Evolutionary conservation across 257 asterid species (phyloP), one percentile per base, ranked within the genome.

Genomic region (Ilex aquifolium): DNA sequence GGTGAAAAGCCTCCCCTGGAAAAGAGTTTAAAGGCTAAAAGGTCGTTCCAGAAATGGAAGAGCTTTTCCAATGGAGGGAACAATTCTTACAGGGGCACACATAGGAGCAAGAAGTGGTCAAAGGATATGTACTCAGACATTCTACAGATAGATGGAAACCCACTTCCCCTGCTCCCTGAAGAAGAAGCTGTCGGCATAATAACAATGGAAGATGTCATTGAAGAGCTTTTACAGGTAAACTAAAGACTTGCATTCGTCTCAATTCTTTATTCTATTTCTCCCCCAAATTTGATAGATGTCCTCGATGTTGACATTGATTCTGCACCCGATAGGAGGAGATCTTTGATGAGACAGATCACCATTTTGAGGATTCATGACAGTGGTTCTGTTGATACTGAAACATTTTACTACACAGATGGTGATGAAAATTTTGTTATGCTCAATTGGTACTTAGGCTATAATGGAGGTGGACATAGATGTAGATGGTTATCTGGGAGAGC

Each of bases 181-280:
- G 96, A 88, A 66, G 95, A 85, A 79, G 95, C 96, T 0, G 96
- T 91, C 5, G 98, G 98, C 29, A 64, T 91, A 57, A 88, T 91
- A n/a, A 91, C 98, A 50, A 86, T 91, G 98, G 98, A 91, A 78
- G 98, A 88, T 65, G 96, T 91, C 57, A 91, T 91, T 29, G 96
- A 91, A 75, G 98, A 91, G 84, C 98, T 91, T 62, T 74, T 91
- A 69, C 98, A 91, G 95, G 98, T 88, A 58, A 67, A 17, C 42
- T 8, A 36, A 42, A 59, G 10, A 7, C 57, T 15, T 53, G 42
- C 42, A 36, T 5, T 36, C 0, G 42, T 5, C 42, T 36, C 8
- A 36, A 36, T 36, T 7, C 42, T 36, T 36, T 36, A 36, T 36
- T 36, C 8, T 36, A 7, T 36, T 5, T 36, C 8, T 7, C 2